These are phyloP conservation scores for Sphagnurus paluster DNA, from an alignment of 1,284 basidiomycete genomes.

Conservation along the genomic window DNA sequence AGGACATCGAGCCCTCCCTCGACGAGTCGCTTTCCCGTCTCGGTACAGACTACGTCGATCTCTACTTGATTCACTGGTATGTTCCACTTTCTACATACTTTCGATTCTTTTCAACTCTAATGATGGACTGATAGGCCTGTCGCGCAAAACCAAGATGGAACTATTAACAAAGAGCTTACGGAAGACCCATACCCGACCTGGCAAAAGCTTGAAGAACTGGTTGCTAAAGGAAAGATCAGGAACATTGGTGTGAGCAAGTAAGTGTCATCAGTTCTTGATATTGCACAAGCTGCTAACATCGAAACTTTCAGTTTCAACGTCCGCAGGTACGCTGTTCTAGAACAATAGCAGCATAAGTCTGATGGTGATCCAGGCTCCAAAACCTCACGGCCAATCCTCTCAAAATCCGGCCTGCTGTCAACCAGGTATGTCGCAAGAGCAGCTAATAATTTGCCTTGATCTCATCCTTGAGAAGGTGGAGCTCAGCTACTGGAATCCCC, in stretches of 20 bases:
- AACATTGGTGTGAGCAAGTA: conserved; percentile 86
- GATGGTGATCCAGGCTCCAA: conserved; percentile 39
- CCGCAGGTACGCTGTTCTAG: conserved; percentile 30
- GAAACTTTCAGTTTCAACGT: conserved; percentile 53
- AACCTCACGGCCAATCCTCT: conserved; percentile 72
- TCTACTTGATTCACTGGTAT: conserved; percentile 84
- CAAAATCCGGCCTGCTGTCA: conserved; percentile 74
- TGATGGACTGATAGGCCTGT: conserved; percentile 48
- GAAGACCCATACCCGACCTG: conserved; percentile 80
- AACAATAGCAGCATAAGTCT: not conserved
- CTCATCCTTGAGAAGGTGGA: conserved; percentile 55
- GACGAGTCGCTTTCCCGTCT: conserved; percentile 69
- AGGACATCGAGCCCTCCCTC: conserved; percentile 66
- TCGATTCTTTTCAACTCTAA: not conserved
- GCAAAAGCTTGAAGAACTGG: conserved; percentile 80
- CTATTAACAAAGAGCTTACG: conserved; percentile 64
- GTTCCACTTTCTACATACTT: conserved; percentile 28
- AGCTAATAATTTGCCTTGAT: no score
- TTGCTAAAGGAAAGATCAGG: conserved; percentile 75
- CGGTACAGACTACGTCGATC: conserved; percentile 76
- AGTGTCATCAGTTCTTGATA: conserved; percentile 18
- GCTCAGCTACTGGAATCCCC: conserved; percentile 80
- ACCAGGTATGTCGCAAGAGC: conserved; percentile 54
- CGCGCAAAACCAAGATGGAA: conserved; percentile 63
- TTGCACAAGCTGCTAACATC: not conserved